Conservation (phyloP, 2,329 filamentous ascomycete genomes). For the Colletotrichum tofieldiae region DNA sequence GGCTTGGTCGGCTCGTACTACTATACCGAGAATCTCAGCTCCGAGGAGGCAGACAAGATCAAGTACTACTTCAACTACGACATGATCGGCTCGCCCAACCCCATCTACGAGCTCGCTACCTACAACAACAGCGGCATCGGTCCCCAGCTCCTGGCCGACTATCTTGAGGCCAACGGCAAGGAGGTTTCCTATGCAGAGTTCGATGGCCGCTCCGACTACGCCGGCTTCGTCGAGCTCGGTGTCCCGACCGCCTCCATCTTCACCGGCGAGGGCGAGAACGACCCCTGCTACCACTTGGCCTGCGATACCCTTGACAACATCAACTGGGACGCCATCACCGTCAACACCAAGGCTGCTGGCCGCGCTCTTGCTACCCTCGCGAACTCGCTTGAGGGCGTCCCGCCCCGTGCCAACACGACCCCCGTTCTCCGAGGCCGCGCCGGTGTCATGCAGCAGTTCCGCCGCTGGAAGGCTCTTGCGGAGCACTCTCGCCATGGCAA, state of each 20-base stretch:
- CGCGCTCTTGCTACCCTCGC: conserved; percentile 62
- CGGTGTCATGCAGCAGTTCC: conserved; percentile 34
- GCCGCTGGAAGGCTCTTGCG: conserved; percentile 30
- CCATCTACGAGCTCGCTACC: conserved; percentile 53
- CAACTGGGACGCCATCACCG: conserved; percentile 55
- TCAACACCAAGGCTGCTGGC: conserved; percentile 64
- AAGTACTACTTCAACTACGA: conserved; percentile 80
- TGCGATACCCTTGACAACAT: conserved; percentile 60
- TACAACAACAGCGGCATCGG: conserved; percentile 57
- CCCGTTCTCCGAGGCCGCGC: conserved; percentile 46
- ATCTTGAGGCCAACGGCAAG: conserved; percentile 53
- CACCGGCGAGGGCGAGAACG: conserved; percentile 56
- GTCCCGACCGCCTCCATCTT: conserved; percentile 59
- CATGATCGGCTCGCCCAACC: conserved; percentile 70
- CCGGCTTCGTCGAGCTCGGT: conserved; percentile 56
- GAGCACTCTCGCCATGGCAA: conserved; percentile 39
- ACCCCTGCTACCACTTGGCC: conserved; percentile 57
- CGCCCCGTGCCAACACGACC: conserved; percentile 48
- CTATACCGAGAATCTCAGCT: conserved; percentile 56
- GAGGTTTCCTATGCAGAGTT: conserved; percentile 53
- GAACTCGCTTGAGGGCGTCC: conserved; percentile 55
- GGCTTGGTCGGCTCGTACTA: conserved; percentile 60
- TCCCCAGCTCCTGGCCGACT: conserved; percentile 53
- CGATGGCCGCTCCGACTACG: conserved; percentile 56
- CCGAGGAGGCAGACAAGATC: conserved; percentile 66